These are phyloP conservation scores for Pseudoturritis turrita DNA, from an alignment of 345 rosid species.

Conservation along the genomic window DNA sequence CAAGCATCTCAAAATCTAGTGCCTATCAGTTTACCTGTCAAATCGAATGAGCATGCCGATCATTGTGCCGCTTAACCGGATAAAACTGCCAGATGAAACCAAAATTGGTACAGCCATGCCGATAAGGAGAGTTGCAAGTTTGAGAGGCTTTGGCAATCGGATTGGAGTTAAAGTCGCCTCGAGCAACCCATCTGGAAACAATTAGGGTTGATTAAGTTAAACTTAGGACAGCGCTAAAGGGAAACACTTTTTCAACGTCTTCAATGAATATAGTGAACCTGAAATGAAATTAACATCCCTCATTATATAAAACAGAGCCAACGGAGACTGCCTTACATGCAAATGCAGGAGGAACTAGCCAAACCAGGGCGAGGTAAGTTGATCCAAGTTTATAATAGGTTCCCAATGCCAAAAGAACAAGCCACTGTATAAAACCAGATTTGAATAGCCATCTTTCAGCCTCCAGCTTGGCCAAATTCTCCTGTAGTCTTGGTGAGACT, in stretches of 20 bases:
- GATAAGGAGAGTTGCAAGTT: slow-evolving; percentile 75
- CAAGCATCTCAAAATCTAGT: background rate
- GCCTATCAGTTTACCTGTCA: slow-evolving; percentile 52
- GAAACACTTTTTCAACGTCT: background rate
- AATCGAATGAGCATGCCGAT: slow-evolving; percentile 66
- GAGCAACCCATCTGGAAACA: slow-evolving; percentile 74
- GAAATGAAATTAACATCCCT: background rate
- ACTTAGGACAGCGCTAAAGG: background rate
- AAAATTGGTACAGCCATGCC: slow-evolving; percentile 70
- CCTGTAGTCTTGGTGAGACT: slow-evolving; percentile 41
- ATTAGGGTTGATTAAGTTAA: slow-evolving; percentile 7
- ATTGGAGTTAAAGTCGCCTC: slow-evolving; percentile 90
- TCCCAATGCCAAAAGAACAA: slow-evolving; percentile 62
- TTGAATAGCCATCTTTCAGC: slow-evolving; percentile 96
- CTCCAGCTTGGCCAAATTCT: slow-evolving; percentile 64
- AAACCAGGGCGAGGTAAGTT: slow-evolving; percentile 73
- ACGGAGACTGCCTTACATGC: slow-evolving; percentile 62
- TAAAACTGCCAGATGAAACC: slow-evolving; percentile 64
- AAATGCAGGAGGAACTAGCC: slow-evolving; percentile 94
- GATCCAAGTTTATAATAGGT: slow-evolving; percentile 75
- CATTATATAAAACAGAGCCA: background rate
- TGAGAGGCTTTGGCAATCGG: slow-evolving; percentile 84
- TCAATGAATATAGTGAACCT: background rate
- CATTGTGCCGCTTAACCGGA: slow-evolving; percentile 48
- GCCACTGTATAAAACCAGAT: slow-evolving; percentile 86